Evolutionary conservation across 2,329 filamentous ascomycete species (phyloP).

Genomic region (Cytospora leucostoma): DNA sequence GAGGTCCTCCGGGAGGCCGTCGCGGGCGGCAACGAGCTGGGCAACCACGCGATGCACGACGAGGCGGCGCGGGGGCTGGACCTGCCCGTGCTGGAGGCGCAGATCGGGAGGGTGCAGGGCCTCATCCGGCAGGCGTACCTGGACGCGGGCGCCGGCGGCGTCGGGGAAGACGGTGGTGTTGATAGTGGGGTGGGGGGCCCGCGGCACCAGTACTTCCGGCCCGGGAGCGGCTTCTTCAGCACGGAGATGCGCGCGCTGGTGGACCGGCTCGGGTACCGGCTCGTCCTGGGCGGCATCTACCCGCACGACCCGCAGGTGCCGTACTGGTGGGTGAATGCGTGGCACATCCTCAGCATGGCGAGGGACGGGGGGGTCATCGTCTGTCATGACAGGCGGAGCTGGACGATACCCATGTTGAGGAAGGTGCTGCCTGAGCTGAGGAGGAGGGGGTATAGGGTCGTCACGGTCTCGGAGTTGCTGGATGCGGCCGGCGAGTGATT

Average conservation of each 20-base stretch:
- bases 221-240: slow-evolving; percentile 83
- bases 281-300: slow-evolving; percentile 84
- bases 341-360: slow-evolving; percentile 79
- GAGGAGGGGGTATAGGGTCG: slow-evolving; percentile 68
- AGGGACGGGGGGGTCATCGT: slow-evolving; percentile 78
- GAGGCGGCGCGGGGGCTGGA: slow-evolving; percentile 68
- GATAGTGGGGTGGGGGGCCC: slow-evolving; percentile 36
- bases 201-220: slow-evolving; percentile 71
- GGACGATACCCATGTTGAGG: slow-evolving; percentile 78
- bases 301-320: slow-evolving; percentile 88
- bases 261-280: slow-evolving; percentile 62
- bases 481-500: slow-evolving; percentile 33
- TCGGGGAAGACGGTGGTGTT: not conserved
- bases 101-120: slow-evolving; percentile 66
- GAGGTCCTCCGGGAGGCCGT: slow-evolving; percentile 59
- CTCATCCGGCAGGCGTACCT: slow-evolving; percentile 60
- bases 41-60: slow-evolving; percentile 88
- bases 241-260: slow-evolving; percentile 65
- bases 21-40: slow-evolving; percentile 69
- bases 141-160: slow-evolving; percentile 38
- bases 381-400: slow-evolving; percentile 81
- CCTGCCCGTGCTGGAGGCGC: slow-evolving; percentile 57
- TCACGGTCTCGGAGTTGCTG: slow-evolving; percentile 70
- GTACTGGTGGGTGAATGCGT: slow-evolving; percentile 68
- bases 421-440: slow-evolving; percentile 72